Conservation (phyloP, 306 rosid genomes). For the Rubus idaeus region DNA sequence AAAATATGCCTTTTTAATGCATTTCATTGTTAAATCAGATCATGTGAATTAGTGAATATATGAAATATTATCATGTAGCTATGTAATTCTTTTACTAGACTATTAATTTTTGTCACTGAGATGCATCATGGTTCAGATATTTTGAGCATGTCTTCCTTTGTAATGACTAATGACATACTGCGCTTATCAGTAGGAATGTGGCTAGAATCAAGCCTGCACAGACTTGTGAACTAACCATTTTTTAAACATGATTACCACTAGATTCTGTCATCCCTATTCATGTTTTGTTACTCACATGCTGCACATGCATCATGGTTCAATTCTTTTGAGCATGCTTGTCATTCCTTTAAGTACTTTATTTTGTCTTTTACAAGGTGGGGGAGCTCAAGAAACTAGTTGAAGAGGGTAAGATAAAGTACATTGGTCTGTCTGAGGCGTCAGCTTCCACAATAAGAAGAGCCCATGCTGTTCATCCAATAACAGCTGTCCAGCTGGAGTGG, state of each 20-base stretch:
- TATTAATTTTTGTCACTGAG: background rate
- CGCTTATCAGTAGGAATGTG: background rate
- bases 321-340: too few relatives aligned
- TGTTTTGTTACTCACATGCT: too few relatives aligned
- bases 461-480: slow-evolving; percentile 73
- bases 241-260: background rate
- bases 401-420: slow-evolving; percentile 68
- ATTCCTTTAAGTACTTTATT: background rate
- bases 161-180: background rate
- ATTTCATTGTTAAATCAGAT: too few relatives aligned
- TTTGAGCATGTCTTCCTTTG: background rate
- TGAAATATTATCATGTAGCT: background rate
- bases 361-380: slow-evolving; percentile 43
- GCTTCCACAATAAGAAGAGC: slow-evolving; percentile 77
- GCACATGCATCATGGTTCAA: too few relatives aligned
- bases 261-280: background rate
- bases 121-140: background rate
- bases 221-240: background rate
- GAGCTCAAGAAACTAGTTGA: slow-evolving; percentile 65
- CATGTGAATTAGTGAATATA: background rate
- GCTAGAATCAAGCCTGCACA: background rate
- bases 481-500: slow-evolving; percentile 74
- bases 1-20: background rate
- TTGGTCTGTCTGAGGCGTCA: slow-evolving; percentile 73
- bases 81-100: background rate